phyloP scores from a whole-genome alignment of 2,329 filamentous ascomycete genomes.

The Canariomyces notabilis region DNA sequence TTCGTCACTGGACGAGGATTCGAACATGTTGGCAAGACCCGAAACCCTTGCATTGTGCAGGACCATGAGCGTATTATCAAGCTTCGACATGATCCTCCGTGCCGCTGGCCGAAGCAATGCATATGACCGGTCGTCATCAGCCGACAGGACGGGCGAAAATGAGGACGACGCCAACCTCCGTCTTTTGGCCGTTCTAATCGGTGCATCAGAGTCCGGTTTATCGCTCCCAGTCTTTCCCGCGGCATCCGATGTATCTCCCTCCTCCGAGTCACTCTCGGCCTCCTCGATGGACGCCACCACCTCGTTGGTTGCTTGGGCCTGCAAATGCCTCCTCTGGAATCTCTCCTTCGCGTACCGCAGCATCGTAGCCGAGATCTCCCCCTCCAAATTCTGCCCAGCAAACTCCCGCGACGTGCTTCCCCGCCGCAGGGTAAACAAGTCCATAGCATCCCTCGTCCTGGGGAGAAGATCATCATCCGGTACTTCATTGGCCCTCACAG shows the following conservation, averaged over 20 bases:
- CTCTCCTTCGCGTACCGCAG: slow-evolving; percentile 62
- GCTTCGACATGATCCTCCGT: slow-evolving; percentile 61
- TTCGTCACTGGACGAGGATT: slow-evolving; percentile 17
- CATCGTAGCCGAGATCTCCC: slow-evolving; percentile 62
- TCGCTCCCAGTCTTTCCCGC: not conserved
- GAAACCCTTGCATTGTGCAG: slow-evolving; percentile 64
- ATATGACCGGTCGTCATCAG: slow-evolving; percentile 66
- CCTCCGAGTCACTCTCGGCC: slow-evolving; percentile 7
- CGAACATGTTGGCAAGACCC: slow-evolving; percentile 32
- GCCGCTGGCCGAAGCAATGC: slow-evolving; percentile 62
- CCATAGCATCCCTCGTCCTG: slow-evolving; percentile 41
- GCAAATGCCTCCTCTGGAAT: slow-evolving; percentile 43
- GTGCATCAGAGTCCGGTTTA: not conserved
- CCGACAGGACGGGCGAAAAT: slow-evolving; percentile 52
- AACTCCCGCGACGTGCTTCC: slow-evolving; percentile 31
- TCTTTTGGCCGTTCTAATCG: not conserved
- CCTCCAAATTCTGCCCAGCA: slow-evolving; percentile 61
- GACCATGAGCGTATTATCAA: slow-evolving; percentile 65
- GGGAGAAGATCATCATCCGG: slow-evolving; percentile 51
- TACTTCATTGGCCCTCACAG: slow-evolving; percentile 57
- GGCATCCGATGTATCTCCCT: slow-evolving; percentile 4
- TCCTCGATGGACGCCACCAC: slow-evolving; percentile 12
- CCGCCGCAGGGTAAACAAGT: slow-evolving; percentile 48
- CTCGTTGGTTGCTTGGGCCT: slow-evolving; percentile 3
- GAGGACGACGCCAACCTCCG: slow-evolving; percentile 18